Evolutionary conservation across 148 eudicot species (phyloP), one percentile per base, ranked within the genome.

Genomic region (Rhododendron griersonianum): DNA sequence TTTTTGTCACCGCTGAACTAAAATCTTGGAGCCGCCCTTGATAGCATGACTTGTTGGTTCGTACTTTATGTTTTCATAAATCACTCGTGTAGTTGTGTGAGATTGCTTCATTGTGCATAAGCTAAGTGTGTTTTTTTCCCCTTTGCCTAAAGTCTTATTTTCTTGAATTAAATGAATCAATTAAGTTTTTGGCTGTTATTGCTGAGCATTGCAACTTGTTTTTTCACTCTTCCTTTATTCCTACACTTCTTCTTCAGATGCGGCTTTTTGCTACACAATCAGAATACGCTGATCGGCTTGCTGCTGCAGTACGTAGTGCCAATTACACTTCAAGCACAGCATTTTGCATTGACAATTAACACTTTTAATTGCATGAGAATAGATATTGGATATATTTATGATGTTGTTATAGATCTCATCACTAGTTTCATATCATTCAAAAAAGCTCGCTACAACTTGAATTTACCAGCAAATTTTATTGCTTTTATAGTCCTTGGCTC

Each of bases 221-320:
- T 14, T 15, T 45, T 53, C 63, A 41, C 65, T 51, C 39, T 74
- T 75, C 78, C 14, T 50, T 39, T 18, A 21, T 82, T n/a, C 75
- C 37, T 35, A 75, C 19, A 39, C 74, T 85, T 78, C 80, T 81
- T 76, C 55, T 59, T 78, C 92, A 96, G 99, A 90, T 96, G 92
- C 93, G 98, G 85, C 98, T 96, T 81, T 95, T 94, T 83, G 86
- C 93, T 86, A 92, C 99, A 61, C 98, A 96, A 81, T 93, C 99
- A 45, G 88, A 93, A 86, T 95, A 94, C 88, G 94, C 98, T 67
- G 99, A 96, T 77, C 97, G 96, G 69, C 92, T 96, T 87, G 95
- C 98, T 91, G 91, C 94, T 63, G 96, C 96, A 25, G 99, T 96
- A 91, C 28, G 98, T 93, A 59, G 55, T 37, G 77, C 83, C 78